Percentiles rank a stretch among this genome's conserved stretches.
These are phyloP conservation scores for Retiboletus flavoniger DNA, from an alignment of 1,284 basidiomycete genomes.

Conservation along the genomic window DNA sequence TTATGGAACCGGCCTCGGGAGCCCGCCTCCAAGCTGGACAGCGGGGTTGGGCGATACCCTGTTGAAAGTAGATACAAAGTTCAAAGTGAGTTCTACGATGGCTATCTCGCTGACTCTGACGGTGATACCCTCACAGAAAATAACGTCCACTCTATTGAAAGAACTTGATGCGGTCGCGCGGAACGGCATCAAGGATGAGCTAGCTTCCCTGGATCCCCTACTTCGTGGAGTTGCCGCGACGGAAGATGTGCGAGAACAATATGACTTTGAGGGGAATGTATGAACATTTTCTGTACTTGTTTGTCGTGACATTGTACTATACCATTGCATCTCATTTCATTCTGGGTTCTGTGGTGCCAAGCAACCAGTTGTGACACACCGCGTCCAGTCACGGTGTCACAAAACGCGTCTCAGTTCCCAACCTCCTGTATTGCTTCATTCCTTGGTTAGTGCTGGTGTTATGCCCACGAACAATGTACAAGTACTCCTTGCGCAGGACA, in stretches of 20 bases:
- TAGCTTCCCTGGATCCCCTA: slow-evolving; percentile 75
- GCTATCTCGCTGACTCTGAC: slow-evolving; percentile 1
- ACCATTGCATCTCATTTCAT: slow-evolving; percentile 16
- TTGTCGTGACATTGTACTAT: slow-evolving; percentile 28
- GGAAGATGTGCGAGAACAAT: slow-evolving; percentile 41
- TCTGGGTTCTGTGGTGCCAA: neutral
- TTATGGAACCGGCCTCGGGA: slow-evolving; percentile 38
- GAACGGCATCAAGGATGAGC: slow-evolving; percentile 75
- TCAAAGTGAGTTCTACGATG: slow-evolving; percentile 58
- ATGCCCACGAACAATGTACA: slow-evolving; percentile 34
- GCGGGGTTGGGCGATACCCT: slow-evolving; percentile 67
- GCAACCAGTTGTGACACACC: slow-evolving; percentile 14
- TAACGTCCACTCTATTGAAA: slow-evolving; percentile 70
- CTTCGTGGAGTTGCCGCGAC: slow-evolving; percentile 54
- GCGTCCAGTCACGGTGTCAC: slow-evolving; percentile 34
- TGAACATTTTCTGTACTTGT: slow-evolving; percentile 20
- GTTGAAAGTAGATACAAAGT: slow-evolving; percentile 74
- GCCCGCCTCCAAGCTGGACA: slow-evolving; percentile 61
- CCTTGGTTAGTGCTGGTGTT: neutral
- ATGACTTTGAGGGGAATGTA: slow-evolving; percentile 52
- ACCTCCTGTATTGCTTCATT: neutral
- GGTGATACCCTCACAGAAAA: slow-evolving; percentile 56
- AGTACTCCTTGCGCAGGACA: slow-evolving; percentile 36
- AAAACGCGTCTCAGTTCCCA: slow-evolving; percentile 8
- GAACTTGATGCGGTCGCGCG: slow-evolving; percentile 81